Percentiles rank a stretch among this genome's conserved stretches.
Evolutionary conservation across 441 rosid species (phyloP).

Genomic region (Corymbia calophylla): DNA sequence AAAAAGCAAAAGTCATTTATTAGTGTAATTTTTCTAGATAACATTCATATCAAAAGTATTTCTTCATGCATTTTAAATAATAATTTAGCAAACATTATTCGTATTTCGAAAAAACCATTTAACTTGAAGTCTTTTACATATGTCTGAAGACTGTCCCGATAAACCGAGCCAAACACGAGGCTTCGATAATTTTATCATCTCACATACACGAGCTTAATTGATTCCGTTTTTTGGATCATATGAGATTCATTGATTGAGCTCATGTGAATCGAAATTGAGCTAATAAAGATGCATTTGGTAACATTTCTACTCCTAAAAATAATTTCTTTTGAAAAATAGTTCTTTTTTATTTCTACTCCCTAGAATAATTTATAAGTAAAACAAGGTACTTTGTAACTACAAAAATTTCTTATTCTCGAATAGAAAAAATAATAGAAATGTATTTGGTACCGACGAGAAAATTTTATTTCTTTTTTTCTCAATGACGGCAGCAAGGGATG

Average conservation of each 20-base stretch:
- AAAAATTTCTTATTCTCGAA: too few relatives aligned
- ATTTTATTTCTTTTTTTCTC: too few relatives aligned
- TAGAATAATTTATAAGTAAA: too few relatives aligned
- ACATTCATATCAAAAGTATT: background rate
- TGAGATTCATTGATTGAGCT: background rate
- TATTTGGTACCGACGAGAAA: too few relatives aligned
- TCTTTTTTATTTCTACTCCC: too few relatives aligned
- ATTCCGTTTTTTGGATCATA: background rate
- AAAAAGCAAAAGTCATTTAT: background rate
- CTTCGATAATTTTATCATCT: accelerated
- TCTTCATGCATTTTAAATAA: background rate
- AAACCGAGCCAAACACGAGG: background rate
- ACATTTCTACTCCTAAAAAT: too few relatives aligned
- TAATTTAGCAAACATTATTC: background rate
- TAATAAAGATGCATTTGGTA: too few relatives aligned
- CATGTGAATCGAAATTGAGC: background rate
- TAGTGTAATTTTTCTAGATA: accelerated
- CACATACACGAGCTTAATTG: accelerated
- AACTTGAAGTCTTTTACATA: background rate
- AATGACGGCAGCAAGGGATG: too few relatives aligned
- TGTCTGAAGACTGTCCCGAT: background rate
- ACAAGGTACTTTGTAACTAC: too few relatives aligned
- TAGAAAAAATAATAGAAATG: too few relatives aligned
- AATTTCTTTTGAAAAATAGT: too few relatives aligned
- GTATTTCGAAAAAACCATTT: background rate